Evolutionary conservation across 2,329 filamentous ascomycete species (phyloP), one percentile per base, ranked within the genome.

Genomic region (Neocucurbitaria cava): DNA sequence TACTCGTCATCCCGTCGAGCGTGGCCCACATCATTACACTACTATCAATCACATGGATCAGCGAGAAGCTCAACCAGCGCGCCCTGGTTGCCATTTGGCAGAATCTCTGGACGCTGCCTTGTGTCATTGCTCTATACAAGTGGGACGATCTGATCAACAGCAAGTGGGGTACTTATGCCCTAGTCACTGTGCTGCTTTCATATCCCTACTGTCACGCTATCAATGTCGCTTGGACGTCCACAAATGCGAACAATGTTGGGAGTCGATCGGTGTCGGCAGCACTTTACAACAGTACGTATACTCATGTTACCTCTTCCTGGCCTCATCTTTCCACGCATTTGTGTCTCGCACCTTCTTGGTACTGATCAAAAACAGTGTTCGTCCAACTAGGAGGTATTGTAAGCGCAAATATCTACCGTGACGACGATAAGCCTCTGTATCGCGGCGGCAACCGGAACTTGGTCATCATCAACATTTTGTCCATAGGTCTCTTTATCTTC

Each of bases 201-300:
- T 78, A 15, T 77, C 72, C 49, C 2, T 39, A 38, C 5, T 38
- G 78, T 0, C 79, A 83, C 51, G 76, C 79, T 0, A 79, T 82
- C 42, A 78, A 81, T 1, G 85, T 87, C 1, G 84, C 79, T 0
- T 81, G 84, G 68, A 85, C 80, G 1, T 85, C 82, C 15, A 79
- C 83, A 44, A 88, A 88, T 64, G 82, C 84, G 7, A 85, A 86
- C 54, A 79, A 80, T 0, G 84, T 89, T 5, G 77, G 85, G 4
- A 84, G 82, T 2, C 76, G 86, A 9, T 84, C 86, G 0, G 83
- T 89, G 0, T 83, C 83, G 1, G 82, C 84, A 0, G 85, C 83
- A 0, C 68, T 85, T 18, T 88, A 87, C 69, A 88, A 87, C 52
- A 67, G n/a, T n/a, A n/a, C n/a, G n/a, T n/a, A n/a, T n/a, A n/a